These are phyloP conservation scores for Dictyostelium capitatum DNA, from an alignment of 78 protist genomes.

Conservation along the genomic window DNA sequence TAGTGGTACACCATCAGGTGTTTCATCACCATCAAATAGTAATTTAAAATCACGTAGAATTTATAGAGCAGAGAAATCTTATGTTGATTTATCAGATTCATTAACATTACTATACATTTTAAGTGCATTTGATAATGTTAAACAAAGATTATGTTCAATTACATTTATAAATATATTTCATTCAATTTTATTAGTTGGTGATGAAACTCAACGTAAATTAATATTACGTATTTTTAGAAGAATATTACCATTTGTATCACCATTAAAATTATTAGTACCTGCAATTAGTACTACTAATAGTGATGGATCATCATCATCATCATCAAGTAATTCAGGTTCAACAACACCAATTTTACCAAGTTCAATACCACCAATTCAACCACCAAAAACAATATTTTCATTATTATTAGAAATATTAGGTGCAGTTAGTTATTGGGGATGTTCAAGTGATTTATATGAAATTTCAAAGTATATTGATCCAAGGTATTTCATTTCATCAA, in stretches of 20 bases:
- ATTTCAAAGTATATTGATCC: constrained; percentile 70
- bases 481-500: constrained; percentile 46
- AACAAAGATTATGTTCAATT: constrained; percentile 38
- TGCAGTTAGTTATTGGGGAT: constrained; percentile 73
- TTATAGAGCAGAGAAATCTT: constrained; percentile 42
- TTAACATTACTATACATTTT: constrained; percentile 50
- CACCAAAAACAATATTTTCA: constrained; percentile 29
- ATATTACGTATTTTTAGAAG: constrained; percentile 70
- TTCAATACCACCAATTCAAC: neutral
- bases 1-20: neutral
- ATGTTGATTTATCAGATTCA: constrained; percentile 32
- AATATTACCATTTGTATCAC: constrained; percentile 51
- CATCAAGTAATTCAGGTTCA: neutral
- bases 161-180: constrained; percentile 56
- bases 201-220: constrained; percentile 70
- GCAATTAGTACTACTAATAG: neutral
- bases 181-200: constrained; percentile 68
- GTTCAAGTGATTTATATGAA: constrained; percentile 46
- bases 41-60: constrained; percentile 29
- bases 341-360: neutral
- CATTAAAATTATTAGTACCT: constrained; percentile 38
- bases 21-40: neutral
- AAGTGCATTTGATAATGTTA: constrained; percentile 52
- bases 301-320: no score
- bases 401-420: constrained; percentile 66